Conservation (phyloP, 768 basidiomycete genomes). For the Punctularia strigosozonata region DNA sequence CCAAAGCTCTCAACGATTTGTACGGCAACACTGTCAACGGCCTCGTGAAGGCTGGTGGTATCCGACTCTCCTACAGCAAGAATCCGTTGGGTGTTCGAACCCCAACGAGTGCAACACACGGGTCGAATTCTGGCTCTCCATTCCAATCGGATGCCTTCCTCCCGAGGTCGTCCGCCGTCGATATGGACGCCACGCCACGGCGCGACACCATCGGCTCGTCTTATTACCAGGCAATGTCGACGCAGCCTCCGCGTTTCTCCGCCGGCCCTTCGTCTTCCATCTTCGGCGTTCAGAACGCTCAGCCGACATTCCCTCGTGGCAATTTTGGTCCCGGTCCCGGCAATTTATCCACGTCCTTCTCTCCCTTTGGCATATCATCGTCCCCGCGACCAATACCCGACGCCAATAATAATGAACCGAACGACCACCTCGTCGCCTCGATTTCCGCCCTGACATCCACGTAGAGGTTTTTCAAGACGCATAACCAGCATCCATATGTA, state of each 20-base stretch:
- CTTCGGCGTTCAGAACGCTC: conserved; percentile 7
- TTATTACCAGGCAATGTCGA: not conserved
- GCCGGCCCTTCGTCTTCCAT: conserved; percentile 3
- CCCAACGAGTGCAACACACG: conserved; percentile 40
- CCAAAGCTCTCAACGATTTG: conserved; percentile 78
- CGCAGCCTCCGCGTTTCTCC: not conserved
- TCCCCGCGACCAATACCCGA: conserved; percentile 19
- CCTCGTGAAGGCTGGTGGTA: conserved; percentile 89
- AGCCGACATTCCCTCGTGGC: conserved; percentile 14
- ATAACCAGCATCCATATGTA: no score
- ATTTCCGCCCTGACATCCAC: no score
- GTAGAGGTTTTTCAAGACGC: no score
- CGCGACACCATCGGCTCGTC: not conserved
- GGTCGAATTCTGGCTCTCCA: conserved; percentile 10
- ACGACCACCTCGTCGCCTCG: not conserved
- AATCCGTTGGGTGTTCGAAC: conserved; percentile 92
- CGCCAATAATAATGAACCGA: conserved; percentile 11
- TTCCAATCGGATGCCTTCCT: conserved; percentile 11
- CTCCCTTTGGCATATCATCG: conserved; percentile 24
- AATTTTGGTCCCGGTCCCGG: conserved; percentile 13
- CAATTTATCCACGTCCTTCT: conserved; percentile 17
- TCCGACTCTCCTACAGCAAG: conserved; percentile 94
- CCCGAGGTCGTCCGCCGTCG: not conserved
- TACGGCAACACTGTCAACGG: conserved; percentile 89
- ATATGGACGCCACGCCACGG: not conserved